Evolutionary conservation across 208 protist genomes (phyloP), one percentile per base, ranked within the genome.

Genomic region (Strigomonas culicis): DNA sequence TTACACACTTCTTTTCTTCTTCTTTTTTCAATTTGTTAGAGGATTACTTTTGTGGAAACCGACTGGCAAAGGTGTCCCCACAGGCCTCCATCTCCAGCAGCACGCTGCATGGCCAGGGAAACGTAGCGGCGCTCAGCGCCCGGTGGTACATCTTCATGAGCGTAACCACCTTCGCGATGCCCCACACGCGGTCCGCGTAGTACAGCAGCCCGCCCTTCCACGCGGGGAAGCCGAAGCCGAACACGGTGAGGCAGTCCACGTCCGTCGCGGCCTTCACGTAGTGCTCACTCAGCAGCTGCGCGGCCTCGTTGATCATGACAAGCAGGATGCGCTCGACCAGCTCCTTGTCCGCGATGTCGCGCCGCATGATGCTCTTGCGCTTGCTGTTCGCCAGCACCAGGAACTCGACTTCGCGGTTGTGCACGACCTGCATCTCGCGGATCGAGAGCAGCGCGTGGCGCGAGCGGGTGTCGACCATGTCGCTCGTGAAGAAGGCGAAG

Each of bases 261-360:
- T 95, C 93, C 3, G 79, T 56, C 1, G 86, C 74, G 66, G 77
- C 72, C 15, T 52, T 43, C 39, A 92, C 86, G 25, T 93, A 72
- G 13, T 82, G 82, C 10, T 93, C 93, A 21, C 79, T 58, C 47
- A 98, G 66, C 30, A 96, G 52, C 46, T 75, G 81, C 13, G 76
- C 94, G 10, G 89, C 86, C 70, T 98, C 96, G 75, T 98, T 97
- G 21, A 97, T 70, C 67, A 96, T 81, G 13, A 80, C 72, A 55
- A 97, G 87, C 13, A 97, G 51, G 47, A 94, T 83, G 50, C 86
- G 80, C 49, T 97, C 87, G 17, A 88, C 63, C 25, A 98, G 92
- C 39, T 98, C 92, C n/a, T 81, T 74, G 15, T 88, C 74, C 34
- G 62, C 75, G 53, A 93, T 75, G 39, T 88, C 74, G 24, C 86